Percentiles rank a stretch among this genome's conserved stretches.
These are phyloP conservation scores for Trametes meyenii DNA, from an alignment of 768 basidiomycete species.

Conservation along the genomic window DNA sequence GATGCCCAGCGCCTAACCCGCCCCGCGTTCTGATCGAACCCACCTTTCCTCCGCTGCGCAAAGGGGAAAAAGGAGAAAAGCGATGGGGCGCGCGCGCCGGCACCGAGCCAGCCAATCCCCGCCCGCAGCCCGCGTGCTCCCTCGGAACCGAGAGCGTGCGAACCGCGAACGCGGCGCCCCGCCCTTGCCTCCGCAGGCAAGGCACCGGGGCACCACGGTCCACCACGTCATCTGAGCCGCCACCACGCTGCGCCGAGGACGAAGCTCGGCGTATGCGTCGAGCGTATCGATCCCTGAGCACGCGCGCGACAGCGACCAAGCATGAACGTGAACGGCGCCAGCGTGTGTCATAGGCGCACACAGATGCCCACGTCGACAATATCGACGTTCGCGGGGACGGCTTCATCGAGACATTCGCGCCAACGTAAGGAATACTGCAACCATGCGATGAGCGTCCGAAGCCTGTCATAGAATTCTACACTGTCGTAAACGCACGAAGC, in stretches of 20 bases:
- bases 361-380: too few relatives aligned
- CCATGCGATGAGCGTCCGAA: background rate
- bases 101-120: slow-evolving; percentile 13
- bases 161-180: slow-evolving; percentile 14
- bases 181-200: background rate
- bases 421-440: background rate
- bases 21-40: slow-evolving; percentile 13
- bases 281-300: too few relatives aligned
- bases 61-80: too few relatives aligned
- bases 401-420: background rate
- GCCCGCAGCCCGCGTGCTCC: slow-evolving; percentile 1
- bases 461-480: background rate
- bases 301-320: too few relatives aligned
- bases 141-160: slow-evolving; percentile 27
- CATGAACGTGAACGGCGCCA: too few relatives aligned
- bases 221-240: too few relatives aligned
- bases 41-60: slow-evolving; percentile 8
- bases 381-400: background rate
- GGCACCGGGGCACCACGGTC: too few relatives aligned
- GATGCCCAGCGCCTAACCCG: too few relatives aligned
- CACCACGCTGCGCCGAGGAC: too few relatives aligned
- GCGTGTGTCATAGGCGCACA: too few relatives aligned
- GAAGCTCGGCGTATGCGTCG: too few relatives aligned
- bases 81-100: background rate
- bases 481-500: background rate